Evolutionary conservation across 2,329 filamentous ascomycete genomes (phyloP).

Genomic region (Calonectria honghensis): DNA sequence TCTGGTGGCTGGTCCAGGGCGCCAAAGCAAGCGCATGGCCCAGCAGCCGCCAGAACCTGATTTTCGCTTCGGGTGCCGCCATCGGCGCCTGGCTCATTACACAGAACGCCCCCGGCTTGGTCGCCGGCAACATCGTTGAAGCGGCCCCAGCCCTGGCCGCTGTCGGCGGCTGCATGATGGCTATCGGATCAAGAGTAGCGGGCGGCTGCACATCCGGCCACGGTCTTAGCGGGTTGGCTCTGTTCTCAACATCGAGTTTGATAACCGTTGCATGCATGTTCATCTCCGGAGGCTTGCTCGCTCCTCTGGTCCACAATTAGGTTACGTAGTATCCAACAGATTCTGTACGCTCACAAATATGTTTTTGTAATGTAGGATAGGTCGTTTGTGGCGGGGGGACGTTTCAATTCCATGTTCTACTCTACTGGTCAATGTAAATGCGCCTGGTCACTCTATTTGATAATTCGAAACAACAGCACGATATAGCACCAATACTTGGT

Average conservation of each 20-base stretch:
- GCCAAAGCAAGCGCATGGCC: slow-evolving; percentile 53
- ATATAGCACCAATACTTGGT: no score
- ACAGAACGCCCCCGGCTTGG: slow-evolving; percentile 57
- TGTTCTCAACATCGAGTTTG: slow-evolving; percentile 77
- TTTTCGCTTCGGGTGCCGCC: slow-evolving; percentile 72
- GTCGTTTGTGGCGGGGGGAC: neutral
- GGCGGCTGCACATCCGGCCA: slow-evolving; percentile 82
- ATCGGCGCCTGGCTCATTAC: slow-evolving; percentile 66
- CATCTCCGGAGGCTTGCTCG: slow-evolving; percentile 65
- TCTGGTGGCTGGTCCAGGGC: slow-evolving; percentile 66
- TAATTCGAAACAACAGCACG: neutral
- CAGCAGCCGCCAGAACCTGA: slow-evolving; percentile 64
- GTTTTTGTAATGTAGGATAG: neutral
- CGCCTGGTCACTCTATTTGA: no score
- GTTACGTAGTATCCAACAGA: no score
- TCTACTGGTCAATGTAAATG: no score
- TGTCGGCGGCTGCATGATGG: slow-evolving; percentile 74
- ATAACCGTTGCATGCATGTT: slow-evolving; percentile 77
- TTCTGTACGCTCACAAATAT: neutral
- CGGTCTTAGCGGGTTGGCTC: slow-evolving; percentile 80
- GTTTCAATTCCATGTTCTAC: neutral
- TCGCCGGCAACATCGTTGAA: slow-evolving; percentile 52
- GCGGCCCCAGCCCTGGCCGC: slow-evolving; percentile 64
- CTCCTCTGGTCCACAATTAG: slow-evolving; percentile 52
- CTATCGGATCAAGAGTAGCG: slow-evolving; percentile 76